Evolutionary conservation across 192 early-diverging fungal genomes (phyloP), one percentile per base, ranked within the genome.

Genomic region (Chytriomyces sp.): DNA sequence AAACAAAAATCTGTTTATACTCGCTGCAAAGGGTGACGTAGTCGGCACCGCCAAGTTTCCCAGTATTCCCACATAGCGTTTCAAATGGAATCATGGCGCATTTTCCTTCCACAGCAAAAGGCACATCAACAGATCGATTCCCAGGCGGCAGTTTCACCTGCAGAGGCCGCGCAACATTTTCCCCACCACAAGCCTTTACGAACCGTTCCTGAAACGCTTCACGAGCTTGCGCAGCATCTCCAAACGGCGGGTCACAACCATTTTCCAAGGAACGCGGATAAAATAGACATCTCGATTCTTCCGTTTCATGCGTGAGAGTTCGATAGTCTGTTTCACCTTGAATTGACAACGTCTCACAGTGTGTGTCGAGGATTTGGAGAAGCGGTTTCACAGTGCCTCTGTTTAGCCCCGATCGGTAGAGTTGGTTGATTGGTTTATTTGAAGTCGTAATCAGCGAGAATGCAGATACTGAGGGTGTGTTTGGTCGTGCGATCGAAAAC

Each of bases 371-470:
- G 72, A 63, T 3, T 1, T 61, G 8, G 23, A 73, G 53, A 5
- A 73, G 35, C 10, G 72, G 72, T 18, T 45, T 61, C 7, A 73
- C 72, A 16, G 45, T 9, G 6, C 8, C 20, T 73, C 72, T 61
- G 45, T 73, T 73, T 0, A 73, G 9, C 6, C 72, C 72, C 13
- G 18, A 46, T 44, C 20, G 60, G 61, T 73, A 73, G 11, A 73
- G 61, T 9, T 61, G 60, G 44, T 26, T 1, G 45, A 73, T 73
- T 61, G 18, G 72, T 26, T 73, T 73, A 45, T 73, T 73, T 63
- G 72, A 73, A 18, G 72, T 73, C 28, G 72, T 73, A 0, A 73
- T 26, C n/a, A 73, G 72, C 11, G 59, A 63, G 44, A 73, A 73
- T 10, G 48, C 24, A 9, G 72, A 45, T 0, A 18, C 24, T 13